Conservation (phyloP, 2,329 filamentous ascomycete genomes). For the Diaporthe caulivora region DNA sequence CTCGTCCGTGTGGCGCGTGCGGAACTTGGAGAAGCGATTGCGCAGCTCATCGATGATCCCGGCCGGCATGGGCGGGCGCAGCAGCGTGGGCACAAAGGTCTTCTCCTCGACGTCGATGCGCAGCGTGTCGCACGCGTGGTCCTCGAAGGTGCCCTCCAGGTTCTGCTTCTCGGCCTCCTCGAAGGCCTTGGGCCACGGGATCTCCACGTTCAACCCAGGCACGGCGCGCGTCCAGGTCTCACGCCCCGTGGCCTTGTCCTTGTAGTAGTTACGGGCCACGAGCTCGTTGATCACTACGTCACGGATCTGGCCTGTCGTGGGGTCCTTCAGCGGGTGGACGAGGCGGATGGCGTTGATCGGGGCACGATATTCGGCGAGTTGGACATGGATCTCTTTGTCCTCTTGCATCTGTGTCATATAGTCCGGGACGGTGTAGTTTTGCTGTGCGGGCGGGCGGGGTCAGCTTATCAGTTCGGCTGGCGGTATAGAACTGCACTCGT, state of each 20-base stretch:
- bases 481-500: background rate
- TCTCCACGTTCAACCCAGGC: conserved; percentile 76
- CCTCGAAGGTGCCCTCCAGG: conserved; percentile 51
- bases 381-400: conserved; percentile 50
- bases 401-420: conserved; percentile 50
- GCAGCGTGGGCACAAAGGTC: conserved; percentile 83
- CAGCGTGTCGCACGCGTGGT: conserved; percentile 77
- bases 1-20: conserved; percentile 82
- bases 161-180: conserved; percentile 57
- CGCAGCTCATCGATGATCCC: conserved; percentile 87
- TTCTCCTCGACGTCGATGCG: conserved; percentile 80
- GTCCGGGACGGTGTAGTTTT: conserved; percentile 55
- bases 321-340: conserved; percentile 80
- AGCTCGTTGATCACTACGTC: conserved; percentile 85
- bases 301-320: conserved; percentile 71
- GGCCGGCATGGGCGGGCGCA: conserved; percentile 82
- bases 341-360: conserved; percentile 82
- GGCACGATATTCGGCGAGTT: conserved; percentile 67
- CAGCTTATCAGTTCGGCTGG: background rate
- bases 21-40: conserved; percentile 84
- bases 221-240: conserved; percentile 70
- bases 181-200: conserved; percentile 77
- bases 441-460: conserved; percentile 5
- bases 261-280: conserved; percentile 62
- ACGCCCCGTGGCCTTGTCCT: conserved; percentile 63